Percentiles rank a stretch among this genome's conserved stretches.
phyloP scores from a whole-genome alignment of 208 protist species.

The Vickermania ingenoplastis region DNA sequence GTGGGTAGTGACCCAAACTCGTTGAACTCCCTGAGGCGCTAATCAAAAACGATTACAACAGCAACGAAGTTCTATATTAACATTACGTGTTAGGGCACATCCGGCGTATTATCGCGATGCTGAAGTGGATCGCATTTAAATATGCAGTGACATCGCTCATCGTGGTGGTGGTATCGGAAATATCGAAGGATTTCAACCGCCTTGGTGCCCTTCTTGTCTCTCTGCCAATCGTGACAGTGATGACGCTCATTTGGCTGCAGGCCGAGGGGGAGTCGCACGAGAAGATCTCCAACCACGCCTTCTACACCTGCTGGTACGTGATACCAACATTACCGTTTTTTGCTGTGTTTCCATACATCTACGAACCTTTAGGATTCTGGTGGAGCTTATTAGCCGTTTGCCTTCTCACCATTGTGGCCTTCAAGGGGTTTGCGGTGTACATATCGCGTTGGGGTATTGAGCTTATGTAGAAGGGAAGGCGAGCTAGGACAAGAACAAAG shows the following conservation, averaged over 20 bases:
- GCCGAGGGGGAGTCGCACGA: constrained; percentile 16
- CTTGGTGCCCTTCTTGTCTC: constrained; percentile 17
- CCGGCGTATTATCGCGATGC: too few species aligned
- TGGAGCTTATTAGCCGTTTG: constrained; percentile 17
- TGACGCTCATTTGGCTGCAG: constrained; percentile 23
- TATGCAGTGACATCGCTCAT: constrained; percentile 15
- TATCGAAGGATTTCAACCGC: constrained; percentile 13
- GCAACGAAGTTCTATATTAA: too few species aligned
- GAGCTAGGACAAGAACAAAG: too few species aligned
- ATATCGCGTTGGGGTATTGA: constrained; percentile 16
- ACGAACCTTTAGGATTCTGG: constrained; percentile 21
- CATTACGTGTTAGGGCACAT: too few species aligned
- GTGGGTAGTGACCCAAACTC: too few species aligned
- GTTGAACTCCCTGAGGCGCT: too few species aligned
- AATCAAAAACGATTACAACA: too few species aligned
- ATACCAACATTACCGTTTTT: constrained; percentile 25
- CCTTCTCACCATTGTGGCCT: constrained; percentile 14
- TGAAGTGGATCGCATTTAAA: constrained; percentile 16
- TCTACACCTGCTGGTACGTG: constrained; percentile 32
- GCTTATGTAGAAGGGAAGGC: neutral
- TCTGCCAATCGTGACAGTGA: constrained; percentile 15
- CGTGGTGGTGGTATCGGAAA: constrained; percentile 19
- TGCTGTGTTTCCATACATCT: constrained; percentile 18
- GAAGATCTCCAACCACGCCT: constrained; percentile 24
- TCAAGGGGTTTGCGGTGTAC: constrained; percentile 18